These are phyloP conservation scores for Paramyrothecium sp. DNA, from an alignment of 2,329 filamentous ascomycete genomes.

Conservation along the genomic window DNA sequence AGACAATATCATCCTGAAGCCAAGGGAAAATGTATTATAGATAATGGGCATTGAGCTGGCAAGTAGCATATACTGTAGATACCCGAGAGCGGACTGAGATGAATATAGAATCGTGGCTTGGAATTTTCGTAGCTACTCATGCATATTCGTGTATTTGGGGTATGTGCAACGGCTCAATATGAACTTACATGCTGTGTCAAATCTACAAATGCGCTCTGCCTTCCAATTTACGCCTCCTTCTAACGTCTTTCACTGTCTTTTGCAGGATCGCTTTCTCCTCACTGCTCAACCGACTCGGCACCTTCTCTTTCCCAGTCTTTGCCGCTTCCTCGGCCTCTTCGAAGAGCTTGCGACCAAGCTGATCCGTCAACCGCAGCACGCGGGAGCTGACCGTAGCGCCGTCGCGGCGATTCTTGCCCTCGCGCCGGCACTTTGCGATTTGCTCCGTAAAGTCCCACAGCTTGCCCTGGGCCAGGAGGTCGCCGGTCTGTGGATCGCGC, in stretches of 20 bases:
- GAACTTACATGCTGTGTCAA: constrained; percentile 6
- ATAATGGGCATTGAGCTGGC: neutral
- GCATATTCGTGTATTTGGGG: neutral
- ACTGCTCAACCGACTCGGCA: constrained; percentile 42
- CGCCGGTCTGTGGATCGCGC: constrained; percentile 60
- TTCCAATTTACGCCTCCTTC: constrained; percentile 47
- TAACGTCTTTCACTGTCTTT: constrained; percentile 43
- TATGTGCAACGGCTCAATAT: constrained; percentile 5
- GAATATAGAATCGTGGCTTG: neutral
- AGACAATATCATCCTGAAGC: constrained; percentile 80
- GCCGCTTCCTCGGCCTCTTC: constrained; percentile 46
- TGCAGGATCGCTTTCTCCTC: constrained; percentile 48
- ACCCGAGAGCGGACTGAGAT: neutral
- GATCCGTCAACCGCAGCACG: constrained; percentile 75
- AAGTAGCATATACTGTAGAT: constrained; percentile 11
- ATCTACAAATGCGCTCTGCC: constrained; percentile 48
- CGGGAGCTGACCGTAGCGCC: constrained; percentile 83
- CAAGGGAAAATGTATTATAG: constrained; percentile 16
- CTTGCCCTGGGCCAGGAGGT: constrained; percentile 67
- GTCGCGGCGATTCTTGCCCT: constrained; percentile 96
- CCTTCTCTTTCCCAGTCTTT: constrained; percentile 29
- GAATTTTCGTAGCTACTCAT: neutral
- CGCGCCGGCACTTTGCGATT: constrained; percentile 78
- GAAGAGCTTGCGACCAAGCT: constrained; percentile 70
- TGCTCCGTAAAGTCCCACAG: constrained; percentile 91